Evolutionary conservation across 2,329 filamentous ascomycete genomes (phyloP), one percentile per base, ranked within the genome.

Genomic region (Pseudogymnoascus sp.): DNA sequence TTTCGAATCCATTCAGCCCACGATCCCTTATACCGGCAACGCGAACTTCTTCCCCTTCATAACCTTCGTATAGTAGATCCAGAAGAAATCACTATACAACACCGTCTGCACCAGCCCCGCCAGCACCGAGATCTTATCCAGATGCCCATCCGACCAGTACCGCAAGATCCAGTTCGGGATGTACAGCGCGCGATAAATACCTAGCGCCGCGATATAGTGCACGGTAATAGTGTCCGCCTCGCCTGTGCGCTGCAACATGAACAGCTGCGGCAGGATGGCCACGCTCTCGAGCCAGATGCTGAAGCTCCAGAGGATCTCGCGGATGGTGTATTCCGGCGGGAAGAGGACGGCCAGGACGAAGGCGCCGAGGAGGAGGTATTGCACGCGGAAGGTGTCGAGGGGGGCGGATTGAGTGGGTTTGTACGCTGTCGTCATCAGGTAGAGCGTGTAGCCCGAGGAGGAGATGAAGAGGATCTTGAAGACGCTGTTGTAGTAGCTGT

Each of bases 171-270:
- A 99, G 79, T 99, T 99, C 68, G 94, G 94, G 69, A 99, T 99
- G 78, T 99, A 99, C 62, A 99, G 81, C 3, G 92, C 91, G 63
- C 94, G 84, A 80, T 99, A 99, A 66, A 88, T 80, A 35, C 94
- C 94, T 38, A 99, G 82, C 12, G 95, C 93, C 72, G 96, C 96
- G 42, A 99, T 84, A 75, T 99, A 99, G 77, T 99, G 93, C 1
- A 92, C 96, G 11, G 94, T 99, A 73, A 99, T 99, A n/a, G 94
- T 97, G 79, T 99, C 94, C 9, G 94, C 95, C 79, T 97, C 93
- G 68, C 94, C 95, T 0, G 94, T 99, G 71, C 94, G 84, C 79
- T 99, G 94, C 66, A 99, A 82, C 91, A 99, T 95, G 77, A 99
- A 97, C 61, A 99, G 84, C 79, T 99, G 94, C 1, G 94, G 94